Evolutionary conservation across 164 flowering plant genomes (phyloP), one percentile per base, ranked within the genome.

Genomic region (Warburgia ugandensis): DNA sequence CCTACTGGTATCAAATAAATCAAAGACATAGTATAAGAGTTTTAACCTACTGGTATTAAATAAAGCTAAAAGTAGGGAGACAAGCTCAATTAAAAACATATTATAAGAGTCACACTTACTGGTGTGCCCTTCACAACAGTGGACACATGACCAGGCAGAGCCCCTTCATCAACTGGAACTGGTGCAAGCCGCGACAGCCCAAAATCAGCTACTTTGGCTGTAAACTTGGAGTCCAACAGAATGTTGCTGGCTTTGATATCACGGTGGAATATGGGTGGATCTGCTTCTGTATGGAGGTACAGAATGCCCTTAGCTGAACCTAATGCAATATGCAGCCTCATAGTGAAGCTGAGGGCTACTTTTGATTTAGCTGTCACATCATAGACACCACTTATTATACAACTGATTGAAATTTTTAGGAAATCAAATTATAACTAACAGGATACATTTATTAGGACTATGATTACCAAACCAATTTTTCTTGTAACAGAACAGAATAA

Each of bases 41-140:
- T 22, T 13, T 20, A n/a, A 16, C 17, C 30, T 29, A 16, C 30
- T 28, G n/a, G n/a, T 17, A 17, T 42, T 17, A 42, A 42, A 13
- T 16, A 13, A 13, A 10, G 21, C 49, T 14, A 42, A 42, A 12
- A 16, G 27, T 2, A 6, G 9, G 2, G 8, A 16, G 30, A 13
- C 4, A 23, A 45, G 29, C 30, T 25, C 16, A 16, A 45, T 16
- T 25, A 17, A 14, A 8, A 12, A n/a, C 46, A 43, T 22, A 43
- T 12, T 20, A 37, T 11, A 9, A 29, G 17, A 37, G 16, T 38
- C 14, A 22, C 16, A 37, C 80, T 79, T 69, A 88, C 97, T 29
- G 94, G 94, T 30, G 97, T 88, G 41, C 97, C 97, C 61, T 81
- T 88, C 19, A 88, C 97, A 29, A 89, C 79, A 17, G 95, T 89